Conservation (phyloP, 495 filamentous ascomycete genomes). For the Bacidia rubella region DNA sequence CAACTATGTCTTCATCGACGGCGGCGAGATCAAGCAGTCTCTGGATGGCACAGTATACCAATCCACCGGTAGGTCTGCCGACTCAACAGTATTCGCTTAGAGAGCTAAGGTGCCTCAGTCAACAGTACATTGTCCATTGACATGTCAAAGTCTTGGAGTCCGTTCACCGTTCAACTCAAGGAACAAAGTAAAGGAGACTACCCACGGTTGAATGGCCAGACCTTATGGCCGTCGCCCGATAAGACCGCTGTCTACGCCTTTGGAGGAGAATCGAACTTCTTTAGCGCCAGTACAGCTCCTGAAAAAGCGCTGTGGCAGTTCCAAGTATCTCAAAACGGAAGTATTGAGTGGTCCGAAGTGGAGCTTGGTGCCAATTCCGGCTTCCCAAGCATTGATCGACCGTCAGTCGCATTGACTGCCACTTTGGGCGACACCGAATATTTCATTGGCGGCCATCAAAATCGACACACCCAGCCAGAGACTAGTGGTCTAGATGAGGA, state of each 20-base stretch:
- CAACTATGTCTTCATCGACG: slow-evolving; percentile 1
- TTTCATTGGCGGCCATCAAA: not conserved
- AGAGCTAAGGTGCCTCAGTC: not conserved
- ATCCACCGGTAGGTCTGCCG: not conserved
- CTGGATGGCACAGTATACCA: not conserved
- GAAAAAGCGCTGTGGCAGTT: not conserved
- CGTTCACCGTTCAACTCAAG: not conserved
- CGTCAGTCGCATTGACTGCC: not conserved
- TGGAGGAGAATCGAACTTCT: not conserved
- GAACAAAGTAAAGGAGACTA: not conserved
- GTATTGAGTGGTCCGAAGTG: slow-evolving; percentile 1
- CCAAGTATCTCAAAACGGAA: not conserved
- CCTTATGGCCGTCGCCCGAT: not conserved
- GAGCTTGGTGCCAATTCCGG: not conserved
- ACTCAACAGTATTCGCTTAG: too few species aligned
- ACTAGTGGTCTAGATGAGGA: not conserved
- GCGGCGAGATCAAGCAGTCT: slow-evolving; percentile 1
- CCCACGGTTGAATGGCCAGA: not conserved
- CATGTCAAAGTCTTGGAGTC: slow-evolving; percentile 5
- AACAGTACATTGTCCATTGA: slow-evolving; percentile 4
- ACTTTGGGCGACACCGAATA: slow-evolving; percentile 3
- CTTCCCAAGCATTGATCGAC: not conserved
- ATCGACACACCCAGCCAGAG: not conserved
- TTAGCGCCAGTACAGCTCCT: not conserved
- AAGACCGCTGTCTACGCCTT: slow-evolving; percentile 2